Evolutionary conservation across 768 basidiomycete genomes (phyloP), one percentile per base, ranked within the genome.

Genomic region (Mycena maculata): DNA sequence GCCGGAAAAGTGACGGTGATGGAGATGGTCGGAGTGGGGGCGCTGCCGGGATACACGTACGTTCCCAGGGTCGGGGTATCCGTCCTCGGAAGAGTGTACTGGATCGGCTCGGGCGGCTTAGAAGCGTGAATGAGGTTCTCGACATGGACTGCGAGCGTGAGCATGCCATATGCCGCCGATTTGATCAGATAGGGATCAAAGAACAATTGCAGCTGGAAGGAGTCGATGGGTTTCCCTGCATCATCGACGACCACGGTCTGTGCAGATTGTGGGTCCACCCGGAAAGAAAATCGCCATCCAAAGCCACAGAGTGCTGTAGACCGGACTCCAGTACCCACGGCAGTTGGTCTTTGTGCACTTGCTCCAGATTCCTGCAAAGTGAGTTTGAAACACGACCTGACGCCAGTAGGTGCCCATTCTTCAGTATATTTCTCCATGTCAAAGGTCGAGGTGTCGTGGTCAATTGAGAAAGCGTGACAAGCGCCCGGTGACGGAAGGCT

Each of bases 271-370:
- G 13, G 53, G 31, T 53, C 41, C 0, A 56, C 45, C 1, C 25
- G 48, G 38, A 59, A 62, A 20, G 54, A 41, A 58, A 68, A 68
- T 25, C 67, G 61, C 67, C 67, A 68, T 11, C 67, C 67, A n/a
- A 68, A 59, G 16, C 67, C 67, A 23, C 67, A 68, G 22, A 59
- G 9, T 8, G 27, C 60, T 9, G 60, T 68, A 23, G 44, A 58
- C 42, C 52, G 63, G 42, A 63, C 25, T 11, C 48, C 55, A 28
- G 60, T 30, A 7, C 61, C 61, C 10, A 54, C 44, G 3, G 54
- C 12, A 9, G 45, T 30, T 7, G 45, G 63, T 12, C 30, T 10
- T 7, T 23, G 18, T 18, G 16, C 22, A 6, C 5, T 31, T 8
- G n/a, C 4, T n/a, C 44, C 10, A 9, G 30, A 33, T 2, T 53